These are phyloP conservation scores for Zygotorulaspora florentina DNA, from an alignment of 805 yeast species.

Conservation along the genomic window DNA sequence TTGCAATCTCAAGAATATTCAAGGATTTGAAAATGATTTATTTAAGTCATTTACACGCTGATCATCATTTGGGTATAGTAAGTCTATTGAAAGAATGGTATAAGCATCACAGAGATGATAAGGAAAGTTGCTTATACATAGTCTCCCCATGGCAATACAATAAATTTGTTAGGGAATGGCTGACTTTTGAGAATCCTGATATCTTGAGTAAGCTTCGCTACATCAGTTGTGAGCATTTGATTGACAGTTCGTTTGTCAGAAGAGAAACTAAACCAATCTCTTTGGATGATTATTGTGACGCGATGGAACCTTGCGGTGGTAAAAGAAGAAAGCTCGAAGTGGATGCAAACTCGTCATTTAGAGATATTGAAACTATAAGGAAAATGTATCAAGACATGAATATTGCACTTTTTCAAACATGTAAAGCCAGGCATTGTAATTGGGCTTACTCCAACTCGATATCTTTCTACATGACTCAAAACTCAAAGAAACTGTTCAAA, in stretches of 20 bases:
- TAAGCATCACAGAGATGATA: conserved; percentile 38
- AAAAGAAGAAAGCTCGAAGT: conserved; percentile 27
- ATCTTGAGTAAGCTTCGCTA: conserved; percentile 45
- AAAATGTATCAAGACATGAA: conserved; percentile 41
- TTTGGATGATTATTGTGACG: conserved; percentile 20
- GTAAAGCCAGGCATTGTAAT: conserved; percentile 80
- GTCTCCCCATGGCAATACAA: conserved; percentile 74
- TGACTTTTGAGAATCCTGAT: conserved; percentile 42
- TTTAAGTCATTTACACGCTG: conserved; percentile 92
- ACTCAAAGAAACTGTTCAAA: conserved; percentile 44
- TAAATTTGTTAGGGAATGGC: conserved; percentile 68
- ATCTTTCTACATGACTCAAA: conserved; percentile 37
- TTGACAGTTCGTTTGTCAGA: conserved; percentile 36
- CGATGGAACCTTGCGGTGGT: conserved; percentile 8
- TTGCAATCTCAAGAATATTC: conserved; percentile 43
- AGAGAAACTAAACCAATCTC: conserved; percentile 31
- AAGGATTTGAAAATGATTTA: conserved; percentile 61
- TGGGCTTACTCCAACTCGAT: conserved; percentile 71
- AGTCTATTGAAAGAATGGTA: conserved; percentile 68
- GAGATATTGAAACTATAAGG: conserved; percentile 30
- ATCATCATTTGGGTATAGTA: conserved; percentile 85
- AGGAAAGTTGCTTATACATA: conserved; percentile 44
- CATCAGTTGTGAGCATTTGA: conserved; percentile 58
- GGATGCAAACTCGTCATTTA: conserved; percentile 22
- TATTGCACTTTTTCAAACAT: conserved; percentile 48